Evolutionary conservation across 805 yeast species (phyloP), one percentile per base, ranked within the genome.

Genomic region (Sugiyamaella lignohabitans): DNA sequence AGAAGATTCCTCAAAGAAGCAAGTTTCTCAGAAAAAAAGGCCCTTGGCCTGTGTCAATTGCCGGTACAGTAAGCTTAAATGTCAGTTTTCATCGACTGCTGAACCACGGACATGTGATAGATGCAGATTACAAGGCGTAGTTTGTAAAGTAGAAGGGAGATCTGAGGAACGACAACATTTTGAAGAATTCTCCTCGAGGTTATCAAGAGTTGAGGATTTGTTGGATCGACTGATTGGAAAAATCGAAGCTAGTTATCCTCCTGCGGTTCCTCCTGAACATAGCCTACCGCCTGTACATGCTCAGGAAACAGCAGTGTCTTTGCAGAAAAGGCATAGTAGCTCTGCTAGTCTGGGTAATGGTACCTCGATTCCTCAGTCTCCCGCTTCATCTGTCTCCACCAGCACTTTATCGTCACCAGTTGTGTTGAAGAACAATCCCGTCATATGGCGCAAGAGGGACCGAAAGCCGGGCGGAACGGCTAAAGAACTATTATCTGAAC

Each of bases 31-130:
- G 27, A 39, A 23, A 23, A 54, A 54, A 47, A 43, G 58, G 29
- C 29, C 50, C 1, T 53, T 46, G 43, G 53, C 58, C 3, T 54
- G 58, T 38, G 47, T 46, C 3, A 42, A 37, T n/a, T 54, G 58
- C 38, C 48, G 55, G 10, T 44, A 44, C 10, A 48, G 47, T 18
- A 50, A 50, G 40, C 43, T 52, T 32, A 54, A 53, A 35, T 54
- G 58, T 41, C 45, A 46, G 42, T 52, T 53, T 41, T 45, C 52
- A 10, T 38, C 39, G 16, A 20, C 36, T 22, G 18, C 29, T 14
- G 51, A 46, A 21, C 54, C 54, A 8, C 46, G 45, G n/a, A 40
- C 21, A 2, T 54, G 58, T 43, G 56, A 54, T 30, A 41, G 56
- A 11, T 54, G 58, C 41, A 39, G 49, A 18, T 32, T 32, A 18